A percentile compares a stretch with the other conserved stretches of the same genome.
These are phyloP conservation scores for Aspergillus sclerotioniger DNA, from an alignment of 495 filamentous ascomycete species.

Conservation along the genomic window DNA sequence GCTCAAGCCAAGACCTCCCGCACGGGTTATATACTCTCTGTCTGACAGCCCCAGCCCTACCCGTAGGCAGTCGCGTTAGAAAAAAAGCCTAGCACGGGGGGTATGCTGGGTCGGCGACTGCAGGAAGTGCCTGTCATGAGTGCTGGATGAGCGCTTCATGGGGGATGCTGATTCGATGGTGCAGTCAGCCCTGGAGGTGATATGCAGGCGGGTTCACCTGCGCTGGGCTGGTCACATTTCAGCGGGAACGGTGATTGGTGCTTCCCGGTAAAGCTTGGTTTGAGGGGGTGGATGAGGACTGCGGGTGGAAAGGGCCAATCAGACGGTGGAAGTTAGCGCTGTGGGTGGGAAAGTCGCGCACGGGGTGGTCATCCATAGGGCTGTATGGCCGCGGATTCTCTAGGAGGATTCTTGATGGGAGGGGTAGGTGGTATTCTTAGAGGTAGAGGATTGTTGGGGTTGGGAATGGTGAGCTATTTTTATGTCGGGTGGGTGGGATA, in stretches of 20 bases:
- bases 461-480: neutral
- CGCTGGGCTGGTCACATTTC: neutral
- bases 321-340: neutral
- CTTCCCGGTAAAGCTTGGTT: neutral
- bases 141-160: neutral
- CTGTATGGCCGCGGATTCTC: neutral
- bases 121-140: neutral
- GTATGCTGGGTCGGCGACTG: neutral
- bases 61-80: neutral
- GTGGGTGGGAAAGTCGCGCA: constrained; percentile 2
- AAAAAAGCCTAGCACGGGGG: neutral
- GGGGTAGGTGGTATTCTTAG: neutral
- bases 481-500: too few relatives aligned
- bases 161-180: neutral
- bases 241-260: neutral
- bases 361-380: neutral
- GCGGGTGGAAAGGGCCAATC: neutral
- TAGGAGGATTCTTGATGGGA: neutral
- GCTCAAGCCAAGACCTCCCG: neutral
- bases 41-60: neutral
- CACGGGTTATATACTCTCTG: too few relatives aligned
- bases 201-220: neutral
- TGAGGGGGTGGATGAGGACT: neutral
- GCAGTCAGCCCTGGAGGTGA: neutral
- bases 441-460: neutral